A percentile compares a stretch with the other conserved stretches of the same genome.
Conservation (phyloP, 2,329 filamentous ascomycete species). For the Phialocephala subalpina region DNA sequence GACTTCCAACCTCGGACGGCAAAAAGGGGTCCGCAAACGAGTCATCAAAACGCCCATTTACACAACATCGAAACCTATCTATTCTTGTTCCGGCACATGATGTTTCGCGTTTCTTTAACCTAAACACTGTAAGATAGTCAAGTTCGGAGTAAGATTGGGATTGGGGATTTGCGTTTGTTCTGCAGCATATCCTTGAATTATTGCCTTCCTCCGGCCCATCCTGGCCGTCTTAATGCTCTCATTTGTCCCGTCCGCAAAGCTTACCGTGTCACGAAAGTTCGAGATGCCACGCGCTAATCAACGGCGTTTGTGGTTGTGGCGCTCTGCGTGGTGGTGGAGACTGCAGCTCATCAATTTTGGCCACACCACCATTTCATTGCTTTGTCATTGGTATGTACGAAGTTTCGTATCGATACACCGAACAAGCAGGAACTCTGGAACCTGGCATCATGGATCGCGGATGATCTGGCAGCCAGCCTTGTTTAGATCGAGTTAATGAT, state of each 20-base stretch:
- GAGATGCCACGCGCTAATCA: slow-evolving; percentile 21
- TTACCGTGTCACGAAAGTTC: slow-evolving; percentile 15
- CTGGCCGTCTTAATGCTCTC: background rate
- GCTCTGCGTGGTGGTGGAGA: slow-evolving; percentile 13
- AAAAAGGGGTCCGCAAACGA: slow-evolving; percentile 19
- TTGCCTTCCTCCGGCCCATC: slow-evolving; percentile 15
- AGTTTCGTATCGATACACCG: slow-evolving; percentile 8
- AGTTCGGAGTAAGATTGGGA: slow-evolving; percentile 14
- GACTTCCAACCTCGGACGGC: background rate
- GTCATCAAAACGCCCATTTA: slow-evolving; percentile 12
- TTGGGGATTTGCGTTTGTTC: slow-evolving; percentile 18
- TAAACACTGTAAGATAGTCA: slow-evolving; percentile 10
- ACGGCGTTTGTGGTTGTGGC: slow-evolving; percentile 19
- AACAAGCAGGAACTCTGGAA: background rate
- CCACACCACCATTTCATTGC: background rate
- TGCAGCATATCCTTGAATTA: slow-evolving; percentile 18
- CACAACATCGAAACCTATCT: background rate
- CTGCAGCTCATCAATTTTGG: slow-evolving; percentile 13
- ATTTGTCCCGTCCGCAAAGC: slow-evolving; percentile 17
- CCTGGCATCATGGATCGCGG: slow-evolving; percentile 9
- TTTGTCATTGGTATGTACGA: slow-evolving; percentile 17
- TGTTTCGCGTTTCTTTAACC: slow-evolving; percentile 15
- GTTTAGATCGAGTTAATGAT: slow-evolving; percentile 8
- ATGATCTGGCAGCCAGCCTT: slow-evolving; percentile 17
- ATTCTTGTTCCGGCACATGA: slow-evolving; percentile 10